phyloP scores from a whole-genome alignment of 179 eudicot genomes.

The Beta corolliflora region DNA sequence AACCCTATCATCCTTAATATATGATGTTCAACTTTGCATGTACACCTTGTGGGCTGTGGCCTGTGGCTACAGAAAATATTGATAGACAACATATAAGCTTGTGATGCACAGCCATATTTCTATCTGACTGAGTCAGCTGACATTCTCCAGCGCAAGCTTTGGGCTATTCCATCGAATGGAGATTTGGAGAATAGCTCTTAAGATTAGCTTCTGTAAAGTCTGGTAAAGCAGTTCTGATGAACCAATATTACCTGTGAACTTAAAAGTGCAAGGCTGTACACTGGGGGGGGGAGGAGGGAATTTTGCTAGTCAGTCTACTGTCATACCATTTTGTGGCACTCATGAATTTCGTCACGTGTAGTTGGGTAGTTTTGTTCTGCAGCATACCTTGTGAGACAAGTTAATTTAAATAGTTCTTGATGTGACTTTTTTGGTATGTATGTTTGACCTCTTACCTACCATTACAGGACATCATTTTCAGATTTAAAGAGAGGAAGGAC shows the following conservation, averaged over 20 bases:
- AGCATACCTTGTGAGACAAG: not conserved
- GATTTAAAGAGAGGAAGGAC: constrained; percentile 82
- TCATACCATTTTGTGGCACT: constrained; percentile 3
- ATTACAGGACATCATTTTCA: constrained; percentile 79
- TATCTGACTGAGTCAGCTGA: not conserved
- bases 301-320: not conserved
- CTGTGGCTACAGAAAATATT: not conserved
- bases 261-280: not conserved
- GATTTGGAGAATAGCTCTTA: not conserved
- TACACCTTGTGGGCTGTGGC: not conserved
- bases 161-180: not conserved
- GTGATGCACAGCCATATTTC: not conserved
- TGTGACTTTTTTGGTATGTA: not conserved
- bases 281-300: not conserved
- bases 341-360: not conserved
- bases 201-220: not conserved
- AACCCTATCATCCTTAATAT: too few species aligned
- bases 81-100: not conserved
- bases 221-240: not conserved
- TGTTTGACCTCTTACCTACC: constrained; percentile 20
- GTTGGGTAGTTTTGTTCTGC: not conserved
- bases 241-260: not conserved
- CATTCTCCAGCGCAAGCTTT: not conserved
- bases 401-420: not conserved
- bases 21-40: not conserved